A percentile compares a stretch with the other conserved stretches of the same genome.
These are phyloP conservation scores for Gelatoporia subvermispora DNA, from an alignment of 768 basidiomycete genomes.

Conservation along the genomic window DNA sequence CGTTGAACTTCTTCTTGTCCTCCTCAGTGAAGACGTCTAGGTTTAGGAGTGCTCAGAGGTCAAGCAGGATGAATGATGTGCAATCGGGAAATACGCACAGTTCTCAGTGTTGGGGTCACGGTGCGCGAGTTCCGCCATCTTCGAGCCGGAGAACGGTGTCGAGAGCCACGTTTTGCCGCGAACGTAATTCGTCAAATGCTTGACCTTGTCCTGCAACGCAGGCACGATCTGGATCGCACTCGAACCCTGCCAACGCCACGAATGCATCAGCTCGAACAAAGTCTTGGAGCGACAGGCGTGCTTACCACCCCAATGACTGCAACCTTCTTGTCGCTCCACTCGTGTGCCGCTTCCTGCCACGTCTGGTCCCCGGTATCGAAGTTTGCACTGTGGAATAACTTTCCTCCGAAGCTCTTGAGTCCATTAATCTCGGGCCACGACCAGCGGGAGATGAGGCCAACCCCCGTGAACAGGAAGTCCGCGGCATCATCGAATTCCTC, in stretches of 20 bases:
- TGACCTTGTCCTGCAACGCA: constrained; percentile 46
- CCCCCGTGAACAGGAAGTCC: constrained; percentile 52
- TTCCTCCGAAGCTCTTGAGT: constrained; percentile 50
- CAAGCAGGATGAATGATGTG: neutral
- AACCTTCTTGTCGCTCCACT: constrained; percentile 49
- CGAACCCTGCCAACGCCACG: constrained; percentile 40
- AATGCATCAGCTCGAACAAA: neutral
- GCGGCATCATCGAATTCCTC: constrained; percentile 43
- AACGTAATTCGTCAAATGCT: constrained; percentile 47
- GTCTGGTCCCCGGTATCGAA: constrained; percentile 39
- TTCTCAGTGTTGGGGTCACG: constrained; percentile 33
- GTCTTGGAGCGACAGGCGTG: constrained; percentile 4
- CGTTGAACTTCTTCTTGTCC: constrained; percentile 43
- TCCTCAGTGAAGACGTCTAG: constrained; percentile 46
- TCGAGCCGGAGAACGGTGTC: constrained; percentile 35
- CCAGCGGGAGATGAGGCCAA: constrained; percentile 51
- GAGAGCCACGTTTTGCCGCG: constrained; percentile 56
- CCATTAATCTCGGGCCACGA: constrained; percentile 62
- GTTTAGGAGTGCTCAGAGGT: constrained; percentile 17
- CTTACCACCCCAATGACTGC: constrained; percentile 56
- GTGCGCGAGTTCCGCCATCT: constrained; percentile 32
- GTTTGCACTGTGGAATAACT: constrained; percentile 54
- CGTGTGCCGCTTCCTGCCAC: constrained; percentile 39
- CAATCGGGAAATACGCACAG: constrained; percentile 28
- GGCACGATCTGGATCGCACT: constrained; percentile 57